A percentile compares a stretch with the other conserved stretches of the same genome.
These are phyloP conservation scores for Closterium sp. DNA, from an alignment of 139 green algal species.

Conservation along the genomic window DNA sequence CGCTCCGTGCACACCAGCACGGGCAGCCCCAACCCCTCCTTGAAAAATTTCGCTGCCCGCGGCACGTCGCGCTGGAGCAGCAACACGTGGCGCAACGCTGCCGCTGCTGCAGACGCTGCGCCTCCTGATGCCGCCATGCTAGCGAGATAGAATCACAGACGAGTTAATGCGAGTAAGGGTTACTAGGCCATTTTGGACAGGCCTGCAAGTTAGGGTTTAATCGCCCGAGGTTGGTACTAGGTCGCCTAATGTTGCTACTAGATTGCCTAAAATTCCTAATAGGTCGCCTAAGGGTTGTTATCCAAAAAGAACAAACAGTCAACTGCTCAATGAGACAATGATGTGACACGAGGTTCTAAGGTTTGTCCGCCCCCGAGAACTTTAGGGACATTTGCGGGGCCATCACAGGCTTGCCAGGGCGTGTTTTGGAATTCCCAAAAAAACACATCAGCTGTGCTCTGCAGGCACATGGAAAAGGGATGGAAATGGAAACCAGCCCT, in stretches of 20 bases:
- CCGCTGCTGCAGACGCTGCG: neutral
- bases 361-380: too few relatives aligned
- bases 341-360: too few relatives aligned
- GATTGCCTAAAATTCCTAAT: neutral
- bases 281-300: neutral
- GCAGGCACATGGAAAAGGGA: too few relatives aligned
- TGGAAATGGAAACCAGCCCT: too few relatives aligned
- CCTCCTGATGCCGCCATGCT: neutral
- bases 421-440: too few relatives aligned
- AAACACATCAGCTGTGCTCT: too few relatives aligned
- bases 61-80: conserved; percentile 72
- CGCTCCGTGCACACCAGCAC: conserved; percentile 65
- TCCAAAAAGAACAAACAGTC: too few relatives aligned
- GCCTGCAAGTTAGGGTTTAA: neutral
- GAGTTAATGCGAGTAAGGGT: neutral
- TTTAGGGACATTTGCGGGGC: too few relatives aligned
- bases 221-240: neutral
- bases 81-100: conserved; percentile 56
- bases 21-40: conserved; percentile 65
- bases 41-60: conserved; percentile 68
- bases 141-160: neutral
- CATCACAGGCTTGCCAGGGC: too few relatives aligned
- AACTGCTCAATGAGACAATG: too few relatives aligned
- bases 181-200: neutral
- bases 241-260: neutral